phyloP scores from a whole-genome alignment of 1,284 basidiomycete genomes.

The Xanthoconium separans region DNA sequence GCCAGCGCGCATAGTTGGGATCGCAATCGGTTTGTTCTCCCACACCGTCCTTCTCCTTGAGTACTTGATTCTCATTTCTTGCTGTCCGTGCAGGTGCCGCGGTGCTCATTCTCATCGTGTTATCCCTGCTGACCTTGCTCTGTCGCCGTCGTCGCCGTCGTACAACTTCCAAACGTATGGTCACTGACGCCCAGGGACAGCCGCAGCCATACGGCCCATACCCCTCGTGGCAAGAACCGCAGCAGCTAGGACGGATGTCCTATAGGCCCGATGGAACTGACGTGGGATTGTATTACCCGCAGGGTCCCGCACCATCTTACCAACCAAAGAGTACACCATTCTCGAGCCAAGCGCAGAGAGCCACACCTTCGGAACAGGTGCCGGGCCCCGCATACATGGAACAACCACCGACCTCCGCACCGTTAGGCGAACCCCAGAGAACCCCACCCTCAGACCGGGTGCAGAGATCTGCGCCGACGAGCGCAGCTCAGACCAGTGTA shows the following conservation, averaged over 20 bases:
- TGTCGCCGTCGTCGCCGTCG: constrained; percentile 14
- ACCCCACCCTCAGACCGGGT: background rate
- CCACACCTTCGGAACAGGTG: background rate
- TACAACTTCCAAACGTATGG: background rate
- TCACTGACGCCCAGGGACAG: background rate
- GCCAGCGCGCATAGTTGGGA: constrained; percentile 25
- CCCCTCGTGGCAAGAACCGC: constrained; percentile 14
- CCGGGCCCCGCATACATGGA: background rate
- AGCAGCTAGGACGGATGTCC: background rate
- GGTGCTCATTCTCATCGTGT: constrained; percentile 10
- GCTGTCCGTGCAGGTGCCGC: constrained; percentile 8
- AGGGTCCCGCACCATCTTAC: background rate
- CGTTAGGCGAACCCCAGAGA: background rate
- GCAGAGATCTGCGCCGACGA: background rate
- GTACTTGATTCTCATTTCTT: background rate
- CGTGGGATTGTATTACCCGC: constrained; percentile 6
- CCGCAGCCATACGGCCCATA: constrained; percentile 5
- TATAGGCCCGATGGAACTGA: background rate
- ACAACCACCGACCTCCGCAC: background rate
- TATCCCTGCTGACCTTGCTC: constrained; percentile 6
- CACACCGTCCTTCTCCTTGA: too few relatives aligned
- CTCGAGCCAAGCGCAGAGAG: background rate
- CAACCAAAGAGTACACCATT: constrained; percentile 2
- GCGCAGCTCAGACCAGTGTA: background rate
- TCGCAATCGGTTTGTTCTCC: constrained; percentile 24